Base-by-base conservation (phyloP, 2,329 filamentous ascomycete species). In the Alternaria sp. region DNA sequence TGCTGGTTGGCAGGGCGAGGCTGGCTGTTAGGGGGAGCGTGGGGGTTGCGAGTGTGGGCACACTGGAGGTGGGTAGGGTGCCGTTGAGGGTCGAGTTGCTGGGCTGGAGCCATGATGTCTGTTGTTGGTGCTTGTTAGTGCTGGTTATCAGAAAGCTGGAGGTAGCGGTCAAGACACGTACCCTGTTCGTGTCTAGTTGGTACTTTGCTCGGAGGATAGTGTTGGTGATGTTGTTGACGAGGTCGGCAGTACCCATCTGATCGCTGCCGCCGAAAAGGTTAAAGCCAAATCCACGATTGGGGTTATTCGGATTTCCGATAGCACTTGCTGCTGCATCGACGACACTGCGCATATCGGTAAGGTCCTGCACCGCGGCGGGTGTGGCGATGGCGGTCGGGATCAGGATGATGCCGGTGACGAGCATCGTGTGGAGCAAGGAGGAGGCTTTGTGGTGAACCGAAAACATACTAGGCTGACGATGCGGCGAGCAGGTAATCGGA, bases 151-250 rank as follows among this genome's bases (percentile, higher is more conserved):
- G 8, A 1, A 9, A 26, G 46, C n/a, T 15, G 3, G 47, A 28
- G 52, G 1, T 32, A 25, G 5, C n/a, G 23, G 7, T 2, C 11
- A 44, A 47, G 15, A 21, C 13, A 40, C 54, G 5, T 66, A 76
- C 77, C 67, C 69, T 70, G 64, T 80, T 72, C 8, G 68, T 71
- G 47, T 78, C 71, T 9, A 79, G 61, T 56, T 75, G 69, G 12
- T 67, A 79, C 57, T 78, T 79, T 5, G 68, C 67, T 36, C 66
- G 63, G 53, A 79, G 46, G 10, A 79, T 70, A 7, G 73, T 73
- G 9, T 56, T 71, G 8, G 75, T 79, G 53, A 79, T 71, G 54
- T 79, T 80, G 57, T 70, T 65, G 26, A 79, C 61, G 15, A 78
- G 65, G 56, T 79, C 71, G 3, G 75, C 76, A 17, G 77, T 79